These are phyloP conservation scores for Neocucurbitaria cava DNA, from an alignment of 2,329 filamentous ascomycete genomes.

Conservation along the genomic window DNA sequence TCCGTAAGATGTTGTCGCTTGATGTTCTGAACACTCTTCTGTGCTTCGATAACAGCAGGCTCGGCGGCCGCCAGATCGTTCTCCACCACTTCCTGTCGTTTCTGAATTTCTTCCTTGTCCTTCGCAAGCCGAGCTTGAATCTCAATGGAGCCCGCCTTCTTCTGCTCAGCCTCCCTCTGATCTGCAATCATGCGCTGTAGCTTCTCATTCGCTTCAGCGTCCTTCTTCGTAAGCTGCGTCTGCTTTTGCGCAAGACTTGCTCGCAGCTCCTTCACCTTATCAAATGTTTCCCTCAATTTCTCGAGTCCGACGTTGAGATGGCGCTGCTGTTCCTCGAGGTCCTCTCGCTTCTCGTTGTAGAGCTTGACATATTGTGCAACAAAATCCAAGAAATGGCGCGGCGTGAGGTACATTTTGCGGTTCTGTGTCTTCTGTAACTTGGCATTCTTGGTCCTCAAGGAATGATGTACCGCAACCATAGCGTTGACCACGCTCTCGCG, in stretches of 20 bases:
- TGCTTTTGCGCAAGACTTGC: slow-evolving; percentile 94
- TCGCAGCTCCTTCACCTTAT: slow-evolving; percentile 93
- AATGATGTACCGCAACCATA: slow-evolving; percentile 99
- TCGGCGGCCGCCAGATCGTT: slow-evolving; percentile 89
- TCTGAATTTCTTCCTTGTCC: slow-evolving; percentile 86
- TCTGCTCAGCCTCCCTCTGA: slow-evolving; percentile 90
- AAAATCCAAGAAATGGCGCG: slow-evolving; percentile 96
- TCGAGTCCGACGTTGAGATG: slow-evolving; percentile 98
- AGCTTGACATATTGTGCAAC: slow-evolving; percentile 97
- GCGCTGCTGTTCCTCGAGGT: slow-evolving; percentile 96
- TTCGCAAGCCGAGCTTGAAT: slow-evolving; percentile 86
- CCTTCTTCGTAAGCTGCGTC: slow-evolving; percentile 88
- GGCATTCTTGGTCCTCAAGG: slow-evolving; percentile 85
- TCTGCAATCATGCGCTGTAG: slow-evolving; percentile 96
- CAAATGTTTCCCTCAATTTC: slow-evolving; percentile 94
- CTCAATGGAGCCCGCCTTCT: slow-evolving; percentile 85
- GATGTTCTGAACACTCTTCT: slow-evolving; percentile 97
- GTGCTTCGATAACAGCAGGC: slow-evolving; percentile 89
- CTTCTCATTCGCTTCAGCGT: slow-evolving; percentile 96
- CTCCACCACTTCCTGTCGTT: slow-evolving; percentile 82
- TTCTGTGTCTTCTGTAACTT: slow-evolving; percentile 91
- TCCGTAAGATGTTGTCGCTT: slow-evolving; percentile 97
- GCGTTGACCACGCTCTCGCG: slow-evolving; percentile 93
- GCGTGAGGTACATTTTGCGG: slow-evolving; percentile 90
- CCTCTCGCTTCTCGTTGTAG: slow-evolving; percentile 97